These are phyloP conservation scores for Avicennia marina DNA, from an alignment of 257 asterid genomes.

Conservation along the genomic window DNA sequence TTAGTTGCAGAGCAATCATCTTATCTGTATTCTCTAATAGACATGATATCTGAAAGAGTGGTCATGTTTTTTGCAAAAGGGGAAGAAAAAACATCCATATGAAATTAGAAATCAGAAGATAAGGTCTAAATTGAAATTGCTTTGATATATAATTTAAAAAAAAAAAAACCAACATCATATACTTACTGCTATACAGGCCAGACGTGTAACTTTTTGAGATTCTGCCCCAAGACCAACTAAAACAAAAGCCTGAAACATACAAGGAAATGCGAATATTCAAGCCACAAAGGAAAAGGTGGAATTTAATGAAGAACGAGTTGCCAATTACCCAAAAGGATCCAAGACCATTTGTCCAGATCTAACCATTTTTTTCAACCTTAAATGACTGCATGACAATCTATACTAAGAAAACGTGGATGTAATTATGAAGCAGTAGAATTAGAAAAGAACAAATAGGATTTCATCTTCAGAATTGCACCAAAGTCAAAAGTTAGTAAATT, in stretches of 20 bases:
- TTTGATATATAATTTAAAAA: too few relatives aligned
- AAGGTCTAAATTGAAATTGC: not conserved
- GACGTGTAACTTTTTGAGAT: constrained; percentile 72
- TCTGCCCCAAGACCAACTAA: constrained; percentile 78
- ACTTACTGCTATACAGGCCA: constrained; percentile 77
- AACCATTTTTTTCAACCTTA: not conserved
- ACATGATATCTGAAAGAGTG: constrained; percentile 55
- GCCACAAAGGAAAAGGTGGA: constrained; percentile 7
- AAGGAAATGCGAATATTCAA: constrained; percentile 18
- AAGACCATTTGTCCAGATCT: not conserved
- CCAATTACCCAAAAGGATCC: not conserved
- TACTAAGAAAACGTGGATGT: not conserved
- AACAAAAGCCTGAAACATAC: constrained; percentile 60
- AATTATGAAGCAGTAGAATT: not conserved
- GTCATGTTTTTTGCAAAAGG: constrained; percentile 7
- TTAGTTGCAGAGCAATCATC: constrained; percentile 42
- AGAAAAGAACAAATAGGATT: not conserved
- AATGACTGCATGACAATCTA: constrained; percentile 7
- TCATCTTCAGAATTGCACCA: not conserved
- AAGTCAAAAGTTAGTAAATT: not conserved
- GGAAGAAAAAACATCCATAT: not conserved
- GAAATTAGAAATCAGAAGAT: not conserved
- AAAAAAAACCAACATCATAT: too few relatives aligned
- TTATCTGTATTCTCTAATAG: constrained; percentile 63
- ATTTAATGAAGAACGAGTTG: constrained; percentile 3